phyloP scores from a whole-genome alignment of 192 early-diverging fungal genomes.

The Lobosporangium transversale region DNA sequence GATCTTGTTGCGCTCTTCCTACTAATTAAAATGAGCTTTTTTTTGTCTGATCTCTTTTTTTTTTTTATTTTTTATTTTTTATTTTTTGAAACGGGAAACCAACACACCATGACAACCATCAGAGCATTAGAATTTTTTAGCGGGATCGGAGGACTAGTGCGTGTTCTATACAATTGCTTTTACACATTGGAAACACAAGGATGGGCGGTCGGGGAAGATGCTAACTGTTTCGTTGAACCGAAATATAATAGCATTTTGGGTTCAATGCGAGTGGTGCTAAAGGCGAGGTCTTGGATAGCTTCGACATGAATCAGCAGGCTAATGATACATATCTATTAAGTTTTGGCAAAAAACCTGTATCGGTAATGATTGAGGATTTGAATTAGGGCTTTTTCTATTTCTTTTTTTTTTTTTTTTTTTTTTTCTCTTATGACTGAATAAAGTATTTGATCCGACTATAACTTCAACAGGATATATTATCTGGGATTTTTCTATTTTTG shows the following conservation, averaged over 20 bases:
- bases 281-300: constrained; percentile 76
- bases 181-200: not conserved
- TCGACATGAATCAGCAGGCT: constrained; percentile 91
- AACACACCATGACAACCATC: constrained; percentile 33
- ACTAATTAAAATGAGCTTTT: too few relatives aligned
- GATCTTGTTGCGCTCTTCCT: too few relatives aligned
- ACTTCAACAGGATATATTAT: not conserved
- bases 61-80: too few relatives aligned
- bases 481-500: too few relatives aligned
- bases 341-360: constrained; percentile 58
- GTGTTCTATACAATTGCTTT: not conserved
- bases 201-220: too few relatives aligned
- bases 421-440: too few relatives aligned
- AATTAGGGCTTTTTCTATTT: too few relatives aligned
- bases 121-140: constrained; percentile 75
- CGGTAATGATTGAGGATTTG: constrained; percentile 40
- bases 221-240: not conserved
- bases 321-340: constrained; percentile 79
- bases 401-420: too few relatives aligned
- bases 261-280: constrained; percentile 69
- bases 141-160: constrained; percentile 73
- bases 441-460: not conserved
- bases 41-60: too few relatives aligned
- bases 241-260: constrained; percentile 69
- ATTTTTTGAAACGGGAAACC: not conserved